Evolutionary conservation across 805 yeast genomes (phyloP), one percentile per base, ranked within the genome.

Genomic region (Tetrapisispora arboricola): DNA sequence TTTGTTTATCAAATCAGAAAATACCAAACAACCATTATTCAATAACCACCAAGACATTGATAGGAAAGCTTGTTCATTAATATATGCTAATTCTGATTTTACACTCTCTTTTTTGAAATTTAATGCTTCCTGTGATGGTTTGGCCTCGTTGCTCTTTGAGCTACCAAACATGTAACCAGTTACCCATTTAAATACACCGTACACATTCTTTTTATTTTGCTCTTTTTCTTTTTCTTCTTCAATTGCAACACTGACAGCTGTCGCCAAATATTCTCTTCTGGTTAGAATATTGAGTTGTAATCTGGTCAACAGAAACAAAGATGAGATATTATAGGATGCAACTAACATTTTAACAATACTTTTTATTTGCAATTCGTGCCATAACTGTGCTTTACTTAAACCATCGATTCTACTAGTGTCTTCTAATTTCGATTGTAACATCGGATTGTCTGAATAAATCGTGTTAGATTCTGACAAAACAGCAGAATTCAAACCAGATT

Each of bases 11-110:
- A 70, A 61, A 22, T 67, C 63, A 18, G 75, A 68, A 27, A 84
- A 63, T 26, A 68, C 64, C 18, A 69, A 51, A 87, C 92, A 86
- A 0, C 97, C 97, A 48, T 78, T 75, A 59, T 90, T 87, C 38
- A 90, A 67, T 35, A 90, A 61, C 96, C 96, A 90, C 96, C 96
- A 90, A 45, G 88, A 80, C 46, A 86, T 73, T 0, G 94, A 81
- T 36, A 90, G 67, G 57, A 83, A 90, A 38, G 86, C 81, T 52
- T 92, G 90, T 51, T 83, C 92, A 29, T 80, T 70, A 26, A 72
- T 62, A 54, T 80, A 76, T 4, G 53, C 39, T 11, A 33, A 34
- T 28, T 45, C 45, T 10, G 28, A 15, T 21, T 31, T 40, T 3
- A n/a, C 2, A 13, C 26, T 29, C n/a, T 7, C 26, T 9, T 15